Evolutionary conservation across 129 eudicot genomes (phyloP).

Genomic region (Escallonia herrerae): DNA sequence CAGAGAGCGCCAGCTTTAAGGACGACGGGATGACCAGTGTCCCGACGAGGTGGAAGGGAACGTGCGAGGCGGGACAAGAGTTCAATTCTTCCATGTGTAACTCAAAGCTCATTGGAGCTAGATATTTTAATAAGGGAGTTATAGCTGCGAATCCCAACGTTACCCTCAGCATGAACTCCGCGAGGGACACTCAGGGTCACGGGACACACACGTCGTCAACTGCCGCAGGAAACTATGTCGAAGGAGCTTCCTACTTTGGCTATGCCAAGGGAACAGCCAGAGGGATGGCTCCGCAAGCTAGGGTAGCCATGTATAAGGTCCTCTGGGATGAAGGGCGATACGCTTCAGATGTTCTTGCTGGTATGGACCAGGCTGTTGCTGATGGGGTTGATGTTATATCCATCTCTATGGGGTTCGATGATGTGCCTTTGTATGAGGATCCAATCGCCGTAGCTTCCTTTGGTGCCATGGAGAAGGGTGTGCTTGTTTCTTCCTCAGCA

Average conservation of each 20-base stretch:
- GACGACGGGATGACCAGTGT: constrained; percentile 34
- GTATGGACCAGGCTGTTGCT: constrained; percentile 32
- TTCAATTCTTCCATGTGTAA: constrained; percentile 36
- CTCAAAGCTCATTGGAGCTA: constrained; percentile 39
- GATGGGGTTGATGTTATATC: constrained; percentile 37
- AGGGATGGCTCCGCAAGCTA: constrained; percentile 33
- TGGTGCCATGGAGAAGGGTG: constrained; percentile 35
- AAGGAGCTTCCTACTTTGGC: constrained; percentile 24
- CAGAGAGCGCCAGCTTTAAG: constrained; percentile 38
- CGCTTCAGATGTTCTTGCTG: constrained; percentile 31
- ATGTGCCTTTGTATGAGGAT: constrained; percentile 18
- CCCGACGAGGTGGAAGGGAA: constrained; percentile 43
- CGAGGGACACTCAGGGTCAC: constrained; percentile 33
- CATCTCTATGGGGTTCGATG: constrained; percentile 26
- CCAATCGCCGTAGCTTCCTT: constrained; percentile 35
- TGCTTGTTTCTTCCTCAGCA: constrained; percentile 26
- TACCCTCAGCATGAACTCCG: constrained; percentile 22
- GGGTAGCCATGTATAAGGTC: constrained; percentile 30
- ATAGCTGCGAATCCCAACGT: constrained; percentile 14
- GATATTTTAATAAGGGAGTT: constrained; percentile 37
- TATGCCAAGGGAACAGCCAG: constrained; percentile 33
- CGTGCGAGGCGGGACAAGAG: constrained; percentile 33
- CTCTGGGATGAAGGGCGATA: constrained; percentile 23
- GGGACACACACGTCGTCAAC: constrained; percentile 34
- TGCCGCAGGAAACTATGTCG: constrained; percentile 28